Conservation (phyloP, 75 land plant species). For the Picea sitchensis region DNA sequence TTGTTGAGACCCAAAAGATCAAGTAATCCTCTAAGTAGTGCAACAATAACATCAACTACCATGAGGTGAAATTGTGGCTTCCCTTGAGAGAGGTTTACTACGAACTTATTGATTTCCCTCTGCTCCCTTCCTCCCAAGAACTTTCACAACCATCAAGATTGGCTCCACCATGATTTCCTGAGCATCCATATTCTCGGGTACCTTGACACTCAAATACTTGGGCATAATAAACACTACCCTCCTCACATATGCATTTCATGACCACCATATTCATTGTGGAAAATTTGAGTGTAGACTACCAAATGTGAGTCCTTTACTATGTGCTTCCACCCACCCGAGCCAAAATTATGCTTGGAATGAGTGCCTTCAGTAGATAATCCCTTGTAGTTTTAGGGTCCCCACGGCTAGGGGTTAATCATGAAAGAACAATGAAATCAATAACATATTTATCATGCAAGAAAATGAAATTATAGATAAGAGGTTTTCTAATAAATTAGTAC, state of each 20-base stretch:
- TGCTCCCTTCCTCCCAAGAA: conserved; percentile 41
- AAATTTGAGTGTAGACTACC: conserved; percentile 19
- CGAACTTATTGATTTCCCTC: conserved; percentile 50
- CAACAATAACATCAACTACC: conserved; percentile 59
- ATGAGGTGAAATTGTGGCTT: conserved; percentile 57
- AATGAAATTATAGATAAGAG: no score
- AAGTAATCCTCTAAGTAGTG: conserved; percentile 35
- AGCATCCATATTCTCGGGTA: conserved; percentile 71
- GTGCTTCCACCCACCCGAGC: no score
- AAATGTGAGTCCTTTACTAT: conserved; percentile 16
- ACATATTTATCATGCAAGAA: no score
- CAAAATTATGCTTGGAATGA: no score
- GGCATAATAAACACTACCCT: conserved; percentile 53
- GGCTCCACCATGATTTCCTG: conserved; percentile 68
- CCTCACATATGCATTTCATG: conserved; percentile 17
- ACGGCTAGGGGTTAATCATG: no score
- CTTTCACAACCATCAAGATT: conserved; percentile 45
- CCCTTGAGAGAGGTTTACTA: conserved; percentile 54
- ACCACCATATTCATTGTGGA: conserved; percentile 27
- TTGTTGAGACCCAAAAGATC: conserved; percentile 43
- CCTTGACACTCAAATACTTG: conserved; percentile 53
- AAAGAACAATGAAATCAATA: no score
- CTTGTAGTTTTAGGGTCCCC: no score
- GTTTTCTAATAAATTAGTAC: no score
- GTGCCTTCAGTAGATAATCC: no score